Evolutionary conservation across 1,139 yeast species (phyloP), one percentile per base, ranked within the genome.

Genomic region (Candida tropicalis): DNA sequence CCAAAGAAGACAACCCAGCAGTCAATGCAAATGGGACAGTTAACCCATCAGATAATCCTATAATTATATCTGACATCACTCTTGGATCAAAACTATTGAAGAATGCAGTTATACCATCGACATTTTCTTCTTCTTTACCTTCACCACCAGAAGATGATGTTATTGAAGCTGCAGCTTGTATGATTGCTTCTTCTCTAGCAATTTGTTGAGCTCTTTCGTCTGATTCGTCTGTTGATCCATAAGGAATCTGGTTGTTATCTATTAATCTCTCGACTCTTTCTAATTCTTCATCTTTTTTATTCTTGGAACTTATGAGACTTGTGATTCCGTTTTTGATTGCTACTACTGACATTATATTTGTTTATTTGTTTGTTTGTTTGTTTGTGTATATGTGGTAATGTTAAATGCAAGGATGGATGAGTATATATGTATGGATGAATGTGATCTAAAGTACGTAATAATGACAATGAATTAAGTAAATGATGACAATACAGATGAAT

Each of bases 21-120:
- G 93, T 86, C 53, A 86, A 73, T 5, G 95, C 93, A 70, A 86
- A 86, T 15, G 95, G 95, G 38, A 86, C 95, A 2, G 95, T 86
- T 54, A 86, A 72, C 2, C 95, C 95, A 60, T 86, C 95, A 37
- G 87, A 81, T 46, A 86, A 73, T 3, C 95, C 95, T 55, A 86
- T 86, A 49, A 86, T 84, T 42, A 84, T 73, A 62, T 86, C 95
- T 35, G 87, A 80, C 87, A 86, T 85, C 31, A 84, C 87, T 62
- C 93, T 73, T 11, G 93, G 93, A 60, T 84, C 79, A 50, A 74
- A 73, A 35, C 60, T 67, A 50, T 61, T 62, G 57, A 73, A 71
- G 45, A 73, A 68, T 11, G 75, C 75, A 4, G 43, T 41, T n/a
- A 48, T 39, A 16, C 54, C 62, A 5, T 58, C 55, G 11, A 53